Evolutionary conservation across 2,329 filamentous ascomycete species (phyloP).

Genomic region (Sporothrix dimorphospora): DNA sequence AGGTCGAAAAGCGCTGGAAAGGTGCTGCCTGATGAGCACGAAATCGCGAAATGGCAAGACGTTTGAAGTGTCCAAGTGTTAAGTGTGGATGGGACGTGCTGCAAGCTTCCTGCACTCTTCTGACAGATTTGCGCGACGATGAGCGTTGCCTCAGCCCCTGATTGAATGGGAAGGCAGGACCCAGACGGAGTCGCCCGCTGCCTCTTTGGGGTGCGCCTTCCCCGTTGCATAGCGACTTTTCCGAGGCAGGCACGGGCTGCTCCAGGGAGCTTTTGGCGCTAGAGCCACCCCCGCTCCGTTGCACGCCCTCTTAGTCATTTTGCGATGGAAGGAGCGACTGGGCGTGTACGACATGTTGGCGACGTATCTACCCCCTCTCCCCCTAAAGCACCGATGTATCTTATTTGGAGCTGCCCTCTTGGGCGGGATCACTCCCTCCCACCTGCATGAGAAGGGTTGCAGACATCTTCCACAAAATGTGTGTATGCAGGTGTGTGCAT

Average conservation of each 20-base stretch:
- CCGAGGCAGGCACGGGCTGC: conserved; percentile 2
- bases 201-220: neutral
- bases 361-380: no score
- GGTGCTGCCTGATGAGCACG: conserved; percentile 21
- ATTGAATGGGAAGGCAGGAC: conserved; percentile 14
- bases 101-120: conserved; percentile 23
- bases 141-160: conserved; percentile 22
- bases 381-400: neutral
- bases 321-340: neutral
- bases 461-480: neutral
- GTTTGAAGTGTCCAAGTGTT: neutral
- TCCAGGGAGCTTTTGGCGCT: conserved; percentile 20
- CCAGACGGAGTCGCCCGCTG: conserved; percentile 5
- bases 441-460: conserved; percentile 2
- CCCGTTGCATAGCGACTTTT: conserved; percentile 21
- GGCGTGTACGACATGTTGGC: neutral
- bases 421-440: neutral
- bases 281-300: conserved; percentile 10
- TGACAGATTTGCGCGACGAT: conserved; percentile 25
- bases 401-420: neutral
- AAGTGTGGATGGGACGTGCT: conserved; percentile 1
- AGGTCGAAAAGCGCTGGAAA: neutral
- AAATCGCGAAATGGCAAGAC: conserved; percentile 13
- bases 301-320: conserved; percentile 27
- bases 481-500: neutral